Evolutionary conservation across 148 eudicot genomes (phyloP).

Genomic region (Fagopyrum esculentum): DNA sequence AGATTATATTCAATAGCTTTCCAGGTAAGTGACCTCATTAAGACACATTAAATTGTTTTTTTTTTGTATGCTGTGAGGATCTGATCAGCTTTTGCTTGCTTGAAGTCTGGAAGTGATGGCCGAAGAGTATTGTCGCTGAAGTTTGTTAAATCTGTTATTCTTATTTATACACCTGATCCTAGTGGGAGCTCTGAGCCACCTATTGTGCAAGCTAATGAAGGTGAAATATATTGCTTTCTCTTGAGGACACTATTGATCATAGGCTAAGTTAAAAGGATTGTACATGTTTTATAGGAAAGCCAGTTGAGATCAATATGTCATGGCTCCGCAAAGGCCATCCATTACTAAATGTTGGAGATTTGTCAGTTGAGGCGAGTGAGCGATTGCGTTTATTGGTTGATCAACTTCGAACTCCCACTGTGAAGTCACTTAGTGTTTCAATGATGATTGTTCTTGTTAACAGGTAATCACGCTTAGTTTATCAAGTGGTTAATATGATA

Average conservation of each 20-base stretch:
- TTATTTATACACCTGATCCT: slow-evolving; percentile 89
- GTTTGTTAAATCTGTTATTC: slow-evolving; percentile 69
- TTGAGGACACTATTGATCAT: slow-evolving; percentile 14
- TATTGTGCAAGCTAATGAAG: slow-evolving; percentile 38
- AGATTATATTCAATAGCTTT: slow-evolving; percentile 74
- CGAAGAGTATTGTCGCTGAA: slow-evolving; percentile 79
- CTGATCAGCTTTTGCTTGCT: background rate
- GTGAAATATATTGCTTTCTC: slow-evolving; percentile 27
- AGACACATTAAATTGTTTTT: slow-evolving; percentile 5
- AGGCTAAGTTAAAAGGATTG: slow-evolving; percentile 10
- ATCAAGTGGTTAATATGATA: background rate
- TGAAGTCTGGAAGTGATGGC: slow-evolving; percentile 69
- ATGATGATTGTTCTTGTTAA: slow-evolving; percentile 75
- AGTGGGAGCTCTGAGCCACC: slow-evolving; percentile 71
- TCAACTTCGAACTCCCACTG: slow-evolving; percentile 77
- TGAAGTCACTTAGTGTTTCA: slow-evolving; percentile 69
- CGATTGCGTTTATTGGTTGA: slow-evolving; percentile 79
- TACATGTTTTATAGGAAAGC: slow-evolving; percentile 31
- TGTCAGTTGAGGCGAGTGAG: slow-evolving; percentile 78
- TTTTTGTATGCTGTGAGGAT: background rate
- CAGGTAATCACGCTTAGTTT: slow-evolving; percentile 32
- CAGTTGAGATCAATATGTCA: slow-evolving; percentile 61
- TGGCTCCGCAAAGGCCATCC: slow-evolving; percentile 98
- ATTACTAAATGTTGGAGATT: slow-evolving; percentile 73
- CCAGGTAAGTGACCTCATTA: slow-evolving; percentile 45